Evolutionary conservation across 169 alveolate species (phyloP), one percentile per base, ranked within the genome.

Genomic region (Cyclospora cayetanensis): DNA sequence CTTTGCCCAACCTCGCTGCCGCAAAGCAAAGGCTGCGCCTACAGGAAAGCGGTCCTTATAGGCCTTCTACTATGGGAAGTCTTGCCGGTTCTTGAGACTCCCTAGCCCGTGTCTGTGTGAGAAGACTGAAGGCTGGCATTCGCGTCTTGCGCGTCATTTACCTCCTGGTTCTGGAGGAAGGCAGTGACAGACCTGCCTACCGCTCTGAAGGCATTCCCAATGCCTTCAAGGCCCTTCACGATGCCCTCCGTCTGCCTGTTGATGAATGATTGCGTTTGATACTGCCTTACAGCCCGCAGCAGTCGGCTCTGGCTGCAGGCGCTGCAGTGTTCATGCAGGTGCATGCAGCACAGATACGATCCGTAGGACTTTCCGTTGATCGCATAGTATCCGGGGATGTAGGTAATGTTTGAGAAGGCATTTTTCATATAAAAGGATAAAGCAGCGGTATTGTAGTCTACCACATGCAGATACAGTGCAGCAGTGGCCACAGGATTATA

Each of bases 391-490:
- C 31, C 76, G 15, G 76, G 76, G 12, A 65, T 27, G 31, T 27
- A n/a, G 1, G 18, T n/a, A 1, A 65, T n/a, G 34, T 25, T 65
- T 1, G 4, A 3, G 12, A 65, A 65, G 2, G 20, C 5, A n/a
- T 65, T 65, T 20, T 25, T 2, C 12, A 65, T 1, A n/a, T 65
- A 65, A n/a, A 65, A 65, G 76, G n/a, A n/a, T 22, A 65, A 25
- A 20, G 76, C 76, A 4, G 76, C 76, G 2, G n/a, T 2, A n/a
- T 65, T 65, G 12, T 65, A 65, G 18, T 65, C 76, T 2, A 41
- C 76, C 39, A 65, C 76, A 18, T 65, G 76, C 31, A 65, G 76
- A 65, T 65, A 65, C 76, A 65, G 76, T 18, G 76, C 76, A 65
- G 34, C 39, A 20, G 76, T 65, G n/a, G 41, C 76, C 31, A 3